phyloP scores from a whole-genome alignment of 2,329 filamentous ascomycete species.

The Beauveria bassiana region DNA sequence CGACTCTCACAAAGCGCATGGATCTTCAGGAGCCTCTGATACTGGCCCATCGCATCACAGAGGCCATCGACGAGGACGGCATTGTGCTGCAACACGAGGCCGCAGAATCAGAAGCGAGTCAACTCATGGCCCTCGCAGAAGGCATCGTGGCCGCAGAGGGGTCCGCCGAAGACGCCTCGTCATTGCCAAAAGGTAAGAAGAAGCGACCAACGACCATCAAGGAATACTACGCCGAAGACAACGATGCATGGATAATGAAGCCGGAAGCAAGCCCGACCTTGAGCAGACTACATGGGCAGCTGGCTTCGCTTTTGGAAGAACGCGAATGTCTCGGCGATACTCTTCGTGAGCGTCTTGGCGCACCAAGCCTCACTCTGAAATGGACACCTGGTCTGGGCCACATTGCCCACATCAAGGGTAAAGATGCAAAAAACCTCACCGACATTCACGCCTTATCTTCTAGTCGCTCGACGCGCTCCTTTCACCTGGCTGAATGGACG shows the following conservation, averaged over 20 bases:
- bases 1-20: conserved; percentile 47
- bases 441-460: conserved; percentile 52
- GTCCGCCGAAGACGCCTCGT: conserved; percentile 44
- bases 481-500: conserved; percentile 80
- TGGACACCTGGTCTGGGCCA: conserved; percentile 86
- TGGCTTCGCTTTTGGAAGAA: conserved; percentile 52
- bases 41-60: conserved; percentile 63
- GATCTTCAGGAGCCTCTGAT: conserved; percentile 57
- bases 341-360: conserved; percentile 54
- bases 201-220: conserved; percentile 39
- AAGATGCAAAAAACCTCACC: conserved; percentile 45
- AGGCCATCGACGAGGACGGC: conserved; percentile 87
- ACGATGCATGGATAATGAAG: conserved; percentile 58
- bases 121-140: conserved; percentile 66
- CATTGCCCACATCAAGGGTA: conserved; percentile 83
- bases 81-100: conserved; percentile 72
- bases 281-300: conserved; percentile 56
- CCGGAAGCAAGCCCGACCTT: conserved; percentile 60
- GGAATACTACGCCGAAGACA: conserved; percentile 53
- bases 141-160: conserved; percentile 62
- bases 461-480: conserved; percentile 76
- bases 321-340: conserved; percentile 52
- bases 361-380: conserved; percentile 64
- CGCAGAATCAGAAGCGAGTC: conserved; percentile 62
- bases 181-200: conserved; percentile 47